Evolutionary conservation across 1,284 basidiomycete genomes (phyloP), one percentile per base, ranked within the genome.

Genomic region (Cerrena zonata): DNA sequence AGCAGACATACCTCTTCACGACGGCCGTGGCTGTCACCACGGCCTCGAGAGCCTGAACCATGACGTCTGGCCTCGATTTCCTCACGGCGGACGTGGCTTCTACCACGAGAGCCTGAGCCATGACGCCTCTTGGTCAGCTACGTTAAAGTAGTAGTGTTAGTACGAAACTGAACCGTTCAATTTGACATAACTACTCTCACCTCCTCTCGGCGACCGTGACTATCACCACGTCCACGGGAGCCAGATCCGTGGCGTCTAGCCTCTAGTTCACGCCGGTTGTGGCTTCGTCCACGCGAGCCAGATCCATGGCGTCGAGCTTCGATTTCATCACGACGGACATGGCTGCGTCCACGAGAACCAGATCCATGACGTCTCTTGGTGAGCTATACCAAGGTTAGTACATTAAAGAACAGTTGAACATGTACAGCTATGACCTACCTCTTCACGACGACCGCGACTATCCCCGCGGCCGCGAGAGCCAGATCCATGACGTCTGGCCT

Each of bases 51-150:
- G 24, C 48, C 53, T 4, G 56, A 58, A 12, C 56, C 51, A 41
- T 57, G 53, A 27, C 53, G 55, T 25, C 53, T 37, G 41, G 45
- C 49, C 38, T 54, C 52, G 12, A 47, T 15, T 23, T 27, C 19
- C 41, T 47, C 38, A 25, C 54, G 50, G 45, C 21, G 40, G 49
- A 18, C 50, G 52, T 48, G 47, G 48, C 53, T 55, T 36, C 50
- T 51, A 13, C 47, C 49, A 30, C 51, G 55, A 44, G 53, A 55
- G 24, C 48, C 53, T 4, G 56, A 58, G 13, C 61, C 62, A 12
- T 65, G 64, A 21, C 55, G 50, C 45, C 62, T 60, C 21, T 58
- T 56, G 4, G 50, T 57, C 12, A 61, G 56, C 45, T 48, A 27
- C 3, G 39, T 19, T 22, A 10, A 34, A 22, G 4, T 10, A 22